Evolutionary conservation across 345 rosid species (phyloP), one percentile per base, ranked within the genome.

Genomic region (Xanthoceras sorbifolium): DNA sequence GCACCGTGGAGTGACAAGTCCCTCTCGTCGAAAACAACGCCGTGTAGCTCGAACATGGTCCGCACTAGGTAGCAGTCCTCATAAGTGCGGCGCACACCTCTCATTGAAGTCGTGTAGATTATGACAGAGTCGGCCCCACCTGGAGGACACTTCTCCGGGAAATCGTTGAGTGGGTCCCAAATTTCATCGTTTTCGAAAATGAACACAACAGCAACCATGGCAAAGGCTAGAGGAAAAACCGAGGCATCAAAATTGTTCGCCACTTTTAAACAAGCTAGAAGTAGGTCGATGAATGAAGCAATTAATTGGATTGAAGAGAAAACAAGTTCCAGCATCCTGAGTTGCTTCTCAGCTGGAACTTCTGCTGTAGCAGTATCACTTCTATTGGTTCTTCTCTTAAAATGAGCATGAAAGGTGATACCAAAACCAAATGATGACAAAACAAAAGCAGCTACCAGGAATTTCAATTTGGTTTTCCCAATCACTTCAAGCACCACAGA

Each of bases 61-160:
- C 81, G 68, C 32, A 90, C 90, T 0, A 88, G 84, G 57, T 76
- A 76, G 78, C 99, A 93, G 32, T 86, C 93, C 73, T 96, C 97
- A 81, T 77, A 86, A 28, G 99, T 96, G 52, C 89, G 83, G 0
- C 97, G 90, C 8, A 96, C 95, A 4, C 99, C 99, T 5, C 91
- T 85, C 76, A 96, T 76, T 82, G 98, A 91, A 73, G 99, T 96
- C 80, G 98, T 93, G 85, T 96, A 96, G 4, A 96, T 78, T 6
- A 93, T 94, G 28, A 93, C 81, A 0, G 88, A 73, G 31, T 90
- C 84, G 0, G 79, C 87, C 8, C 98, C 98, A 1, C 91, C 82
- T 0, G 98, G 95, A 1, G 99, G 99, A 74, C 92, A 88, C 67
- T 80, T 88, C 79, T 92, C 93, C 2, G 93, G 95, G 81, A 77